Evolutionary conservation across 768 basidiomycete species (phyloP).

Genomic region (Suillus cothurnatus): DNA sequence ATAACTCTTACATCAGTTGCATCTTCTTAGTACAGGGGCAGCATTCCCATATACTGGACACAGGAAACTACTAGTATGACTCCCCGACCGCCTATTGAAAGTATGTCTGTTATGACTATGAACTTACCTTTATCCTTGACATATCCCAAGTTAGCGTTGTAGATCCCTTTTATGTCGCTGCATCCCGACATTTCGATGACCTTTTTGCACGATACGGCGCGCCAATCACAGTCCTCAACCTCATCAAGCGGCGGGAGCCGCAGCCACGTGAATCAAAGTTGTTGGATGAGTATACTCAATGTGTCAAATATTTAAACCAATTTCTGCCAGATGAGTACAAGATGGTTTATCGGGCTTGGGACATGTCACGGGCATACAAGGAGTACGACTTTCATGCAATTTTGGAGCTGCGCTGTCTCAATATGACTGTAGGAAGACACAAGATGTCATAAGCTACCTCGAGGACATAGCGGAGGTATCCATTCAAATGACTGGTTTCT

Average conservation of each 20-base stretch:
- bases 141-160: slow-evolving; percentile 73
- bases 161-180: slow-evolving; percentile 94
- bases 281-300: slow-evolving; percentile 88
- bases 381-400: slow-evolving; percentile 55
- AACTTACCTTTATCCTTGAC: slow-evolving; percentile 13
- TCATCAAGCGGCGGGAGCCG: slow-evolving; percentile 86
- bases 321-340: slow-evolving; percentile 84
- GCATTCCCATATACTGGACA: slow-evolving; percentile 96
- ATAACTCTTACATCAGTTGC: not conserved
- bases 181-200: slow-evolving; percentile 90
- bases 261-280: slow-evolving; percentile 88
- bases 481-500: slow-evolving; percentile 89
- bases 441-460: slow-evolving; percentile 93
- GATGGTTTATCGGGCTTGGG: slow-evolving; percentile 94
- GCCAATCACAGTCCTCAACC: slow-evolving; percentile 88
- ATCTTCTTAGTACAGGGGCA: slow-evolving; percentile 77
- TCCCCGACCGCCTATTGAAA: slow-evolving; percentile 95
- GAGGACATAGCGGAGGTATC: slow-evolving; percentile 95
- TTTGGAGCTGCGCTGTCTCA: slow-evolving; percentile 1
- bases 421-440: slow-evolving; percentile 67
- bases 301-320: slow-evolving; percentile 92
- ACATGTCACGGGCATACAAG: slow-evolving; percentile 94
- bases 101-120: slow-evolving; percentile 46
- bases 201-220: slow-evolving; percentile 88
- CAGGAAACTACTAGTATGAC: slow-evolving; percentile 90